Base-by-base conservation (phyloP, 2,329 filamentous ascomycete species). In the Fusarium sp. region DNA sequence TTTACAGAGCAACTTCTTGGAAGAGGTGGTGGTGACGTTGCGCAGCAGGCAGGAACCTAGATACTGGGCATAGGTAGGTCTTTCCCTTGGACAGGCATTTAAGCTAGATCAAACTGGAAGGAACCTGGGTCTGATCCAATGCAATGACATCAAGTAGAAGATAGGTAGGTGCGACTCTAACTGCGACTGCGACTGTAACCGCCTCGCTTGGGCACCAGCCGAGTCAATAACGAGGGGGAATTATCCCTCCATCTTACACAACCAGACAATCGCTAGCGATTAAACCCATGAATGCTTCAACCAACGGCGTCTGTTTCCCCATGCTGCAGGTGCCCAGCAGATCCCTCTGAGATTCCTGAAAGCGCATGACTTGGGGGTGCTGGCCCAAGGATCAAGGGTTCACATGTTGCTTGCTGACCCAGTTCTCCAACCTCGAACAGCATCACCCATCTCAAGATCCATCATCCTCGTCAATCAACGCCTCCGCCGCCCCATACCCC, bases 401-500 rank as follows among this genome's bases (percentile, higher is more conserved):
- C 54, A 62, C 56, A 39, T 43, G 27, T 37, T 52, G 22, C 43
- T n/a, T 29, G 18, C 48, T 56, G 54, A 58, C 66, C 56, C 62
- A 62, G 56, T 67, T 56, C 61, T 43, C 35, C 58, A 41, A 57
- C 33, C 27, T 54, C 58, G 60, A 60, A 45, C n/a, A 71, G 69
- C 62, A 50, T n/a, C 39, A 63, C 64, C 58, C 39, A 66, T 64
- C 58, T 67, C 18, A 18, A 67, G 35, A 68, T 69, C 57, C 64
- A 73, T 64, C 54, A 31, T 64, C 45, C 39, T 59, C 35, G 24
- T 54, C 52, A 52, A 64, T 22, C 18, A 43, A 31, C 50, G 43
- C 48, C 45, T 66, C 43, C 33, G 54, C 45, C 33, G 37, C 57
- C 57, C 45, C 54, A 29, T 74, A 74, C 71, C 71, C 72, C 71